Evolutionary conservation across 1,284 basidiomycete genomes (phyloP).

Genomic region (Ceratobasidium theobromae): DNA sequence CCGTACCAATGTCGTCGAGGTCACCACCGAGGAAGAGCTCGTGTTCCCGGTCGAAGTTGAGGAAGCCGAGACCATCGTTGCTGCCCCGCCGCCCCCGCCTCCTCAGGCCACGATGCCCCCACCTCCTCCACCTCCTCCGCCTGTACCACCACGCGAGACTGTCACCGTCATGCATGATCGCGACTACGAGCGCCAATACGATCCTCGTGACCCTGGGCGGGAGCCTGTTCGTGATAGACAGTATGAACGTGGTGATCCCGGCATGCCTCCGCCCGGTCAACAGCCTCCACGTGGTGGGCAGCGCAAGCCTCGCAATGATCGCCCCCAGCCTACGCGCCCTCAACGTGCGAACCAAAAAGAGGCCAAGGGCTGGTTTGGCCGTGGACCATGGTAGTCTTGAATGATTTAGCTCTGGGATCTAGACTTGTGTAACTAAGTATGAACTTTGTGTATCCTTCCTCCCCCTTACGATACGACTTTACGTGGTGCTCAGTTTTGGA

Average conservation of each 20-base stretch:
- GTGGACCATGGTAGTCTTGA: constrained; percentile 25
- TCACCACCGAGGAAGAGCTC: constrained; percentile 51
- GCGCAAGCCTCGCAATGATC: constrained; percentile 22
- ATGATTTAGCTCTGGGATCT: constrained; percentile 20
- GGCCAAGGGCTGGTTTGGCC: constrained; percentile 29
- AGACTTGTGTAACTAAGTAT: constrained; percentile 31
- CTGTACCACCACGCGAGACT: constrained; percentile 27
- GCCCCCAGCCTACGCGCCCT: constrained; percentile 23
- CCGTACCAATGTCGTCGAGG: constrained; percentile 57
- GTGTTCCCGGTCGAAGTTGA: constrained; percentile 34
- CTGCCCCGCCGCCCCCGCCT: background rate
- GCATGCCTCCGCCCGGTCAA: background rate
- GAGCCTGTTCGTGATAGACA: too few relatives aligned
- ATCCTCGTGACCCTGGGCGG: background rate
- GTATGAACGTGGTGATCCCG: too few relatives aligned
- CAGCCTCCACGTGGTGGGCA: background rate
- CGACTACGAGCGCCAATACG: constrained; percentile 4
- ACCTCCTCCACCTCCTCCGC: constrained; percentile 4
- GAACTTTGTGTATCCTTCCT: constrained; percentile 30
- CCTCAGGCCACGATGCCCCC: constrained; percentile 15
- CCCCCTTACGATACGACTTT: constrained; percentile 24
- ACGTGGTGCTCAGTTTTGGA: constrained; percentile 19
- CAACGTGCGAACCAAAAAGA: constrained; percentile 26
- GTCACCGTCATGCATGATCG: constrained; percentile 25
- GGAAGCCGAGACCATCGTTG: constrained; percentile 28